phyloP scores from a whole-genome alignment of 345 rosid genomes.

The Mallotus nudiflorus region DNA sequence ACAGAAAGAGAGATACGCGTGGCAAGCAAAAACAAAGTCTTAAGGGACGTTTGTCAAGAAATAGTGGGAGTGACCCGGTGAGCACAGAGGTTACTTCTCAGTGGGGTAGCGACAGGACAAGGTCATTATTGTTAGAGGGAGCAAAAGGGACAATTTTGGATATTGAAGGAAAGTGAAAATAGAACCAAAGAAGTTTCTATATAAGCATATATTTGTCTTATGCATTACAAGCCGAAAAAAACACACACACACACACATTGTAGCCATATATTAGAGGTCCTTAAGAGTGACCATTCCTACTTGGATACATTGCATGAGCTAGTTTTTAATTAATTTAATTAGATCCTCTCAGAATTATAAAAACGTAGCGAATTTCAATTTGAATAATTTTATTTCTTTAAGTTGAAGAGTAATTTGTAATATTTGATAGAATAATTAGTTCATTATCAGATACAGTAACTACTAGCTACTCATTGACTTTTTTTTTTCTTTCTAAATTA shows the following conservation, averaged over 20 bases:
- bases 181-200: neutral
- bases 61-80: neutral
- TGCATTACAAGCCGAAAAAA: neutral
- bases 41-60: neutral
- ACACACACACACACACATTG: no score
- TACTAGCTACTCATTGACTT: neutral
- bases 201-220: no score
- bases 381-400: no score
- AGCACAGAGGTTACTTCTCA: neutral
- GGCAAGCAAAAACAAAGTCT: neutral
- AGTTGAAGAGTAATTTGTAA: no score
- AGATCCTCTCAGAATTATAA: no score
- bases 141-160: constrained; percentile 16
- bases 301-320: constrained; percentile 7
- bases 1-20: neutral
- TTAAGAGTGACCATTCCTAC: no score
- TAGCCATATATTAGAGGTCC: no score
- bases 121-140: no score
- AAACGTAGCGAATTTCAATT: no score
- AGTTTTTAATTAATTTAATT: neutral
- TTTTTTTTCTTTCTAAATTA: neutral
- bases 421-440: no score
- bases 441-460: no score
- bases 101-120: no score
- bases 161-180: neutral